A percentile compares a stretch with the other conserved stretches of the same genome.
These are phyloP conservation scores for Solanum acaule DNA, from an alignment of 257 asterid genomes.

Conservation along the genomic window DNA sequence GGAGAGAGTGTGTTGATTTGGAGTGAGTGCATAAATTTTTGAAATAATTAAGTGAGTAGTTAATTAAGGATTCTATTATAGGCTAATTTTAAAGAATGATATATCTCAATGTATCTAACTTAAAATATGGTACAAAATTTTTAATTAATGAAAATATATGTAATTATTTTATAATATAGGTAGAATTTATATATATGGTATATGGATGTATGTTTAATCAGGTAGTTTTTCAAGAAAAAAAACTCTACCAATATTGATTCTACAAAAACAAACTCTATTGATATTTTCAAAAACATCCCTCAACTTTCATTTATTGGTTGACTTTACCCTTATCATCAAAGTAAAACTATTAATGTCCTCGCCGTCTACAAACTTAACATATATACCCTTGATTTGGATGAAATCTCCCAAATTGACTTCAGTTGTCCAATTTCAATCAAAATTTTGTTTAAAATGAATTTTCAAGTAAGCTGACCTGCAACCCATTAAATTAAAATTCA, in stretches of 20 bases:
- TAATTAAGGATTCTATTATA: neutral
- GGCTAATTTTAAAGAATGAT: too few relatives aligned
- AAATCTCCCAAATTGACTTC: neutral
- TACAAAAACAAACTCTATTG: neutral
- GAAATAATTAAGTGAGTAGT: neutral
- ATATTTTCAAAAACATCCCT: too few relatives aligned
- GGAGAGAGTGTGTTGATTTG: neutral
- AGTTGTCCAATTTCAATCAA: too few relatives aligned
- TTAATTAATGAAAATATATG: too few relatives aligned
- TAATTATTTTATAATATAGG: too few relatives aligned
- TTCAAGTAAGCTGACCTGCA: too few relatives aligned
- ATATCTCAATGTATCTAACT: neutral
- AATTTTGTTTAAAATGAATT: too few relatives aligned
- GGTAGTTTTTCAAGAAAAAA: neutral
- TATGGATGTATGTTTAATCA: neutral
- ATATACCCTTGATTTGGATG: neutral
- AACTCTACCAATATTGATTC: neutral
- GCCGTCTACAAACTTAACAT: neutral
- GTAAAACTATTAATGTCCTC: neutral
- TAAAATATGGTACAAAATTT: neutral
- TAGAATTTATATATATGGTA: too few relatives aligned
- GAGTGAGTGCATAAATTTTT: neutral
- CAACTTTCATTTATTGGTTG: neutral
- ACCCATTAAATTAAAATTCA: too few relatives aligned
- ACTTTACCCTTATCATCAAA: neutral